A percentile compares a stretch with the other conserved stretches of the same genome.
phyloP scores from a whole-genome alignment of 2,329 filamentous ascomycete genomes.

The Colletotrichum sp. region DNA sequence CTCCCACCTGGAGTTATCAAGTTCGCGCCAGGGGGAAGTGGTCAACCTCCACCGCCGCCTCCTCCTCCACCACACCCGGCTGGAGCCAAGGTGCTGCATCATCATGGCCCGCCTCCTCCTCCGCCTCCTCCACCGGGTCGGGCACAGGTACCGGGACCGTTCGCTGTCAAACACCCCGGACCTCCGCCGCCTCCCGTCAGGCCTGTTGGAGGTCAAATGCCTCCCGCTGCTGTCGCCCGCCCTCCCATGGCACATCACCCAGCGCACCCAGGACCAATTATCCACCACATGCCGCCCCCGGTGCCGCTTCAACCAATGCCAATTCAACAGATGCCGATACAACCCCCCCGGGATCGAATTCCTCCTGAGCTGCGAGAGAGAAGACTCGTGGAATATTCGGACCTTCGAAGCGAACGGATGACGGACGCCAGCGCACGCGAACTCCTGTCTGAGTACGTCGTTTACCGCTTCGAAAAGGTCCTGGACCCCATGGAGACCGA shows the following conservation, averaged over 20 bases:
- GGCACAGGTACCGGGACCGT: neutral
- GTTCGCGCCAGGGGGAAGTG: neutral
- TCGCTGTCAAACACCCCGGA: neutral
- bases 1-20: neutral
- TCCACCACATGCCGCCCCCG: neutral
- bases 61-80: neutral
- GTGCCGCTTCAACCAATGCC: neutral
- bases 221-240: neutral
- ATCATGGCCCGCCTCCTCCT: neutral
- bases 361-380: slow-evolving; percentile 22
- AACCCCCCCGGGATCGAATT: neutral
- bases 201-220: neutral
- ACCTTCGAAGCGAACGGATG: slow-evolving; percentile 40
- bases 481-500: slow-evolving; percentile 36
- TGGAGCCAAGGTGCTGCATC: neutral
- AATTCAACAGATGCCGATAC: neutral
- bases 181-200: neutral
- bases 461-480: slow-evolving; percentile 48
- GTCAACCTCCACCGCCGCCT: neutral
- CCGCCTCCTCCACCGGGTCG: neutral
- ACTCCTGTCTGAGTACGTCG: slow-evolving; percentile 42
- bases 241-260: neutral
- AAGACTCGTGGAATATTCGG: slow-evolving; percentile 30
- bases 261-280: neutral
- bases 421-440: slow-evolving; percentile 44